These are phyloP conservation scores for Coemansia interrupta DNA, from an alignment of 192 early-diverging fungal species.

Conservation along the genomic window DNA sequence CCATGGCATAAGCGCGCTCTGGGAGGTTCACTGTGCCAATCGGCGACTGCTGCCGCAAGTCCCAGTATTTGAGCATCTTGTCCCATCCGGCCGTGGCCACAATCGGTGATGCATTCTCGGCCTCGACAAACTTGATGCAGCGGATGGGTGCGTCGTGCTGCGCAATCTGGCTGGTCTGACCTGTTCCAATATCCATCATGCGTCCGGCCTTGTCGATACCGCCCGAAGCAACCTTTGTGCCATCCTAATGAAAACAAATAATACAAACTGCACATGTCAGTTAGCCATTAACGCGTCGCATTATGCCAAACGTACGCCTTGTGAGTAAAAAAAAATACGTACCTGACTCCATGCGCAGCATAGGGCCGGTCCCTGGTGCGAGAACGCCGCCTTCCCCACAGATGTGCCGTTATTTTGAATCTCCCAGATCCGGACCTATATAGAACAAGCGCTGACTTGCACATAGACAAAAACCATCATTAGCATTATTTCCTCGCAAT, in stretches of 20 bases:
- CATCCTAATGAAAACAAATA: conserved; percentile 64
- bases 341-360: conserved; percentile 73
- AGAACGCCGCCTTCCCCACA: conserved; percentile 72
- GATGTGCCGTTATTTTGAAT: conserved; percentile 72
- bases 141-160: conserved; percentile 88
- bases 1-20: conserved; percentile 90
- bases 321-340: conserved; percentile 11
- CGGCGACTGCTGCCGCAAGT: conserved; percentile 73
- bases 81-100: conserved; percentile 93
- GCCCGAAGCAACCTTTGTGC: conserved; percentile 82
- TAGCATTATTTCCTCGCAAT: too few relatives aligned
- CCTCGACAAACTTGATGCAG: conserved; percentile 73
- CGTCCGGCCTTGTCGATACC: conserved; percentile 87
- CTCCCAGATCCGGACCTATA: conserved; percentile 90
- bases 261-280: not conserved
- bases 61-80: conserved; percentile 97
- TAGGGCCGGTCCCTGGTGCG: conserved; percentile 79
- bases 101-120: conserved; percentile 56
- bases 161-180: conserved; percentile 79
- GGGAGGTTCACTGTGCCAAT: conserved; percentile 70
- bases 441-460: not conserved
- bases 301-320: too few relatives aligned
- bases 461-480: not conserved
- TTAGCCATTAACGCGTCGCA: too few relatives aligned
- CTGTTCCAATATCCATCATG: conserved; percentile 79